phyloP scores from a whole-genome alignment of 2,329 filamentous ascomycete genomes.

The Hymenoscyphus infarciens region DNA sequence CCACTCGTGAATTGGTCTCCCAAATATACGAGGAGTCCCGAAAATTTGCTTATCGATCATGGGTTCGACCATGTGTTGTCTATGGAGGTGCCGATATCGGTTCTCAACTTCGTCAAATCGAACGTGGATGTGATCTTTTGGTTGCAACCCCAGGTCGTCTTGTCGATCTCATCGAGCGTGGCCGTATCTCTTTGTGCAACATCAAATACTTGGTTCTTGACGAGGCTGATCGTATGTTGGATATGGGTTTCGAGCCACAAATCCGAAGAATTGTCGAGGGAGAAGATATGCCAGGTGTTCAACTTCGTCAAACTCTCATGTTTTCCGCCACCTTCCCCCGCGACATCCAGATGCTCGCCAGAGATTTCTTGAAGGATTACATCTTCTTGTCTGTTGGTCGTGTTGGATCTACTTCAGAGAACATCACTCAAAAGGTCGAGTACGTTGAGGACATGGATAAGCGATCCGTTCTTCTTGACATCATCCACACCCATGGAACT shows the following conservation, averaged over 20 bases:
- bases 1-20: conserved; percentile 96
- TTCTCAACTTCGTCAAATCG: conserved; percentile 95
- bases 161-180: conserved; percentile 96
- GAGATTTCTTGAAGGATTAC: conserved; percentile 99
- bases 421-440: conserved; percentile 98
- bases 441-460: conserved; percentile 97
- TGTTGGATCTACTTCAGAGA: conserved; percentile 99
- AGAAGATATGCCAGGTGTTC: conserved; percentile 89
- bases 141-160: conserved; percentile 97
- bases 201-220: conserved; percentile 99
- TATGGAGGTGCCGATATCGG: conserved; percentile 99
- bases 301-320: conserved; percentile 95
- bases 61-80: conserved; percentile 97
- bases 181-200: conserved; percentile 93
- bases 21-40: conserved; percentile 97
- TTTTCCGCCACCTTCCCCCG: conserved; percentile 99
- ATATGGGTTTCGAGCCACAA: conserved; percentile 99
- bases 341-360: conserved; percentile 97
- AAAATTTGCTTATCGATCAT: conserved; percentile 98
- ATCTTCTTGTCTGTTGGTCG: conserved; percentile 98
- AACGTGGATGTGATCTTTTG: conserved; percentile 93
- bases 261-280: conserved; percentile 98
- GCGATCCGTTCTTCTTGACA: conserved; percentile 94
- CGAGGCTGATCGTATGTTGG: conserved; percentile 99
- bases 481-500: conserved; percentile 87